Conservation (phyloP, 1,284 basidiomycete genomes). For the Cryptococcus hybrid region DNA sequence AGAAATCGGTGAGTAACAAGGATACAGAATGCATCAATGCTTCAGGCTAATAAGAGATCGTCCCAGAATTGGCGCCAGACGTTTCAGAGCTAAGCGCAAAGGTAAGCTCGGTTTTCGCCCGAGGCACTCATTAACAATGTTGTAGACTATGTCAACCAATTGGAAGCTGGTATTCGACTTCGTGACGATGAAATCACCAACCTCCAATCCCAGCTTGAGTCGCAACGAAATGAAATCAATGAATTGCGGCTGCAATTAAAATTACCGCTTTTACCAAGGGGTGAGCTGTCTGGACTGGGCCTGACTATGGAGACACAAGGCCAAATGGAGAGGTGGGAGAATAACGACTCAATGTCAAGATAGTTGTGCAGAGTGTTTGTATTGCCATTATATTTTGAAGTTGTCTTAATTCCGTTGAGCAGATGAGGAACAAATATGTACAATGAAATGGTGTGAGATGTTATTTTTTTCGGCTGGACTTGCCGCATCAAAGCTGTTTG, state of each 20-base stretch:
- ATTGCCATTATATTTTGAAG: no score
- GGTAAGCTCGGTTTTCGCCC: conserved; percentile 21
- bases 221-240: conserved; percentile 31
- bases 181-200: conserved; percentile 23
- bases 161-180: conserved; percentile 16
- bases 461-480: no score
- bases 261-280: conserved; percentile 9
- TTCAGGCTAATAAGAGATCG: background rate
- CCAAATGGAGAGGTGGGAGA: no score
- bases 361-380: no score
- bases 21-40: background rate
- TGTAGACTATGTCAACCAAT: conserved; percentile 27
- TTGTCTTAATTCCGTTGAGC: no score
- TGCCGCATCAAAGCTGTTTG: no score
- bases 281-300: conserved; percentile 9
- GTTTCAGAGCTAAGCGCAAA: conserved; percentile 47
- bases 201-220: conserved; percentile 22
- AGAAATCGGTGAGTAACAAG: conserved; percentile 30
- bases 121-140: background rate
- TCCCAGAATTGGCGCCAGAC: conserved; percentile 34
- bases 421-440: no score
- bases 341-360: no score
- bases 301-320: conserved; percentile 1
- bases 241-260: conserved; percentile 30
- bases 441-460: no score